A percentile compares a stretch with the other conserved stretches of the same genome.
phyloP scores from a whole-genome alignment of 2,329 filamentous ascomycete species.

The Tolypocladium guangdongense region DNA sequence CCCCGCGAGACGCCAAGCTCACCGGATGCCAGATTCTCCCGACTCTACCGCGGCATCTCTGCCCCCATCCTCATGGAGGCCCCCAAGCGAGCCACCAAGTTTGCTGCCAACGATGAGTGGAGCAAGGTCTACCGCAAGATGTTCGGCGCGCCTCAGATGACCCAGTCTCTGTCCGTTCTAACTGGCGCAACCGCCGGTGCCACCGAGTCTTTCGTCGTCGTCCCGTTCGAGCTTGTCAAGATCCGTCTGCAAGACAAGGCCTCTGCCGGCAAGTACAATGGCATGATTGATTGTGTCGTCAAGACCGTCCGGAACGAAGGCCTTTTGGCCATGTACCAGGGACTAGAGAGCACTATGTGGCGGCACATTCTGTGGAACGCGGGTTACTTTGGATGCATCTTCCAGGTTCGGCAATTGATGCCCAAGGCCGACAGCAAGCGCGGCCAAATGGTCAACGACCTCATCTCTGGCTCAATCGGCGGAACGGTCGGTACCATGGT shows the following conservation, averaged over 20 bases:
- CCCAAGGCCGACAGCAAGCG: constrained; percentile 73
- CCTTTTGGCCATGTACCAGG: constrained; percentile 83
- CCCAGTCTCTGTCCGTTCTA: constrained; percentile 78
- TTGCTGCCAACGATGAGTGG: constrained; percentile 98
- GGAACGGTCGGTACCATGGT: constrained; percentile 81
- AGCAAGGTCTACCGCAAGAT: constrained; percentile 82
- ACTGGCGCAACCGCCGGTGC: constrained; percentile 92
- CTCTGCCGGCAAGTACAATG: constrained; percentile 76
- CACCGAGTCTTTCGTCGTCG: constrained; percentile 92
- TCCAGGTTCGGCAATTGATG: constrained; percentile 81
- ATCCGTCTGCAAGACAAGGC: constrained; percentile 95
- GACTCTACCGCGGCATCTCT: constrained; percentile 89
- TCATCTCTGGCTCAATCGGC: constrained; percentile 77
- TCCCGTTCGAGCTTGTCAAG: constrained; percentile 97
- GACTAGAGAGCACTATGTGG: constrained; percentile 94
- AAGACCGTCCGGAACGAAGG: constrained; percentile 83
- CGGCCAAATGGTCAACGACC: constrained; percentile 73
- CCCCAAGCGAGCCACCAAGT: constrained; percentile 89
- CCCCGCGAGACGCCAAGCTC: constrained; percentile 6
- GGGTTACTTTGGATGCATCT: constrained; percentile 97
- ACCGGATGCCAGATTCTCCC: constrained; percentile 53
- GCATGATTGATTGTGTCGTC: constrained; percentile 66
- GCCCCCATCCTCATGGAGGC: constrained; percentile 98
- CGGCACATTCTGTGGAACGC: constrained; percentile 84
- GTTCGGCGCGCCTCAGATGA: constrained; percentile 82